Conservation (phyloP, 169 alveolate genomes). For the Perkinsus chesapeaki region DNA sequence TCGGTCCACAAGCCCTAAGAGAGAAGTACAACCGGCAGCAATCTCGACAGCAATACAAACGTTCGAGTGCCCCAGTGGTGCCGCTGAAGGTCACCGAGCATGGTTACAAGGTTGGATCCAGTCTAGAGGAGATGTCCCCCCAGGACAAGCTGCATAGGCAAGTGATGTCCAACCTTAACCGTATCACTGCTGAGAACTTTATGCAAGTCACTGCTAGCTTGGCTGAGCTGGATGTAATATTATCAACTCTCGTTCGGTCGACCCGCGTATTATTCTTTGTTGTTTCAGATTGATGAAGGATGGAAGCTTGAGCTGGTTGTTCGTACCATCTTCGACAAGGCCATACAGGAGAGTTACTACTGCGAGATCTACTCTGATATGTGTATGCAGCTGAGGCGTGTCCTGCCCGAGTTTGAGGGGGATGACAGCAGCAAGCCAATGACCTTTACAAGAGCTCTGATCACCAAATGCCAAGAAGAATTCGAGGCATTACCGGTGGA, state of each 20-base stretch:
- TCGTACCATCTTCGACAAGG: conserved; percentile 62
- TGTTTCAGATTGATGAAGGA: not conserved
- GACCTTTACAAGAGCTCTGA: conserved; percentile 10
- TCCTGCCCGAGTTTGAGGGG: conserved; percentile 17
- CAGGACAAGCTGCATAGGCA: not conserved
- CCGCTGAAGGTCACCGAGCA: conserved; percentile 1
- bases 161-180: not conserved
- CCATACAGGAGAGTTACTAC: conserved; percentile 81
- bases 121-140: not conserved
- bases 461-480: conserved; percentile 14
- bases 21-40: not conserved
- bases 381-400: conserved; percentile 43
- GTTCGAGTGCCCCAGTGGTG: not conserved
- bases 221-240: not conserved
- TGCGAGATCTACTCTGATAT: conserved; percentile 85
- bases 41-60: not conserved
- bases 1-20: not conserved
- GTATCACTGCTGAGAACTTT: not conserved
- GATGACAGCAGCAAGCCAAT: conserved; percentile 4
- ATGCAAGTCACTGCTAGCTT: not conserved
- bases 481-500: conserved; percentile 46
- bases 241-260: not conserved
- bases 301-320: conserved; percentile 55
- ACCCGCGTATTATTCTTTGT: not conserved
- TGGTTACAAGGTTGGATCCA: not conserved